Base-by-base conservation (phyloP, 2,329 filamentous ascomycete species). In the Cytospora piceae region DNA sequence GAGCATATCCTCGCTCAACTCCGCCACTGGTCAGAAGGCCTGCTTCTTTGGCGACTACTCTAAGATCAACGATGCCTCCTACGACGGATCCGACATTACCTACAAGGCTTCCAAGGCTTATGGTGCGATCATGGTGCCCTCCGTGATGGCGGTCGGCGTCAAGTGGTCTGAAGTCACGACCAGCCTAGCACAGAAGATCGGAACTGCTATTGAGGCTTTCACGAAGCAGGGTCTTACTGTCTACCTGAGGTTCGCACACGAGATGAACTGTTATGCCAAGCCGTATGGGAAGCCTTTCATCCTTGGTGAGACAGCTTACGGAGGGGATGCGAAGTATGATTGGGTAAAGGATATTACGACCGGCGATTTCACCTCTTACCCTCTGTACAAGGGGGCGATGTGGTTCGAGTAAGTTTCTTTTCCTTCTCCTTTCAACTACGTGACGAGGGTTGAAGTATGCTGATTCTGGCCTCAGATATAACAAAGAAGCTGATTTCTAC, bases 41-140 rank as follows among this genome's bases (percentile, higher is more conserved):
- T 72, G 70, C 71, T 70, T 67, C 31, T 68, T 64, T 29, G 71
- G 71, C 32, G 54, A 68, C 52, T 73, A 72, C 53, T 66, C 69
- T 14, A 71, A 73, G 31, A 71, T 72, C 60, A 70, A 64, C 39
- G 49, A 57, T 12, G 56, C 55, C 8, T 71, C 69, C 37, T 63
- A 64, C 52, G 69, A 73, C 20, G 57, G 55, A 59, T 73, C 14
- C 63, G 67, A 24, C 54, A 63, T 14, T 63, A 71, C 39, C 20
- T 67, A 55, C 39, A 64, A 70, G 14, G 56, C 69, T 24, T 63
- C 56, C n/a, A 22, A 57, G 5, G 67, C 65, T 39, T 66, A 67
- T 3, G 71, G 71, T 7, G 68, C 72, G 12, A 64, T 73, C 54
- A 61, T 71, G 17, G 69, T 59, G 1, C 57, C 72, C n/a, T 68